phyloP scores from a whole-genome alignment of 768 basidiomycete species.

The Boletellus ananiceps region DNA sequence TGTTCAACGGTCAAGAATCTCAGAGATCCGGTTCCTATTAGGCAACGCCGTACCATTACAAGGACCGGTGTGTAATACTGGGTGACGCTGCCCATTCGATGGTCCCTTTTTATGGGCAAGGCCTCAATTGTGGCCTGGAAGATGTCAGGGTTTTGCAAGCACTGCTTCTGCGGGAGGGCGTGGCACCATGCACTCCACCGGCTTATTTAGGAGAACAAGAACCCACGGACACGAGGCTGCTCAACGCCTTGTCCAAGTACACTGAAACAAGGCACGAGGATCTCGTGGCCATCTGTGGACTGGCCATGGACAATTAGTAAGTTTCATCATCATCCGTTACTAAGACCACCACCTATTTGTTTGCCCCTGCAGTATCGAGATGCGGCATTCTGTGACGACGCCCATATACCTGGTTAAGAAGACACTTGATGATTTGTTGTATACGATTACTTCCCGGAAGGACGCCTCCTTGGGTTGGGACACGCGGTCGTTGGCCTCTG shows the following conservation, averaged over 20 bases:
- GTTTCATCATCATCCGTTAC: slow-evolving; percentile 37
- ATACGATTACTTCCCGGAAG: slow-evolving; percentile 51
- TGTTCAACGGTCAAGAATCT: slow-evolving; percentile 16
- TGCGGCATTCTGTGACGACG: slow-evolving; percentile 89
- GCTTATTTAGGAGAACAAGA: slow-evolving; percentile 27
- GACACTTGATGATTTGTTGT: slow-evolving; percentile 71
- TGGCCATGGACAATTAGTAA: slow-evolving; percentile 97
- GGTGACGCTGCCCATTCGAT: slow-evolving; percentile 97
- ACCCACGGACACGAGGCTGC: slow-evolving; percentile 52
- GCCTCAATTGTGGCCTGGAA: slow-evolving; percentile 95
- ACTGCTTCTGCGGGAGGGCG: slow-evolving; percentile 66
- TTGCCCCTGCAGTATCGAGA: slow-evolving; percentile 66
- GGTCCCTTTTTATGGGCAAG: slow-evolving; percentile 98
- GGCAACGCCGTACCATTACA: slow-evolving; percentile 88
- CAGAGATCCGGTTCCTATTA: slow-evolving; percentile 31
- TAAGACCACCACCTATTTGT: slow-evolving; percentile 18
- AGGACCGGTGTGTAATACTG: slow-evolving; percentile 79
- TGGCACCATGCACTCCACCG: slow-evolving; percentile 42
- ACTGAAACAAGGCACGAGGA: slow-evolving; percentile 81
- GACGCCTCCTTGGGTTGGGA: slow-evolving; percentile 45
- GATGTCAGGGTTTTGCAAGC: slow-evolving; percentile 88
- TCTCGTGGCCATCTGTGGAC: slow-evolving; percentile 82
- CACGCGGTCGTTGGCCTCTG: slow-evolving; percentile 41
- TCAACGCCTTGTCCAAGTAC: slow-evolving; percentile 69
- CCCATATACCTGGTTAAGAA: slow-evolving; percentile 75